Conservation (phyloP, 495 filamentous ascomycete species). For the Talaromyces thailandensis region DNA sequence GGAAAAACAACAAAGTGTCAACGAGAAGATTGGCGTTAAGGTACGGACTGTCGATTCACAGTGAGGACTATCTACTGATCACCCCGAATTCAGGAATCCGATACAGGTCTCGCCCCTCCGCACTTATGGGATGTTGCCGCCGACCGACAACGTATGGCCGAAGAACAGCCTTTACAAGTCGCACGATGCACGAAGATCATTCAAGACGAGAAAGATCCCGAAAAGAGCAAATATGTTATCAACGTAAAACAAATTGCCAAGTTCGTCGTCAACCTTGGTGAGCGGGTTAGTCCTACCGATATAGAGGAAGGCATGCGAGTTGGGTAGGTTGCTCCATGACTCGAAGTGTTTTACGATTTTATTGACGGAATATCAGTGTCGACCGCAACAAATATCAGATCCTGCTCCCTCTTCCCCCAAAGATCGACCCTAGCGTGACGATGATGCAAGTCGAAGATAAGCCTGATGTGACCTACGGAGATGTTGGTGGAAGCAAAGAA, state of each 20-base stretch:
- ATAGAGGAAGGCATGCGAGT: conserved; percentile 99
- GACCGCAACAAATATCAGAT: conserved; percentile 99
- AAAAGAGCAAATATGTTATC: conserved; percentile 99
- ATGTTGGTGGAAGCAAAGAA: conserved; percentile 98
- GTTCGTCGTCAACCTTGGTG: conserved; percentile 96
- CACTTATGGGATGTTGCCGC: conserved; percentile 98
- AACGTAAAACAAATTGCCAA: conserved; percentile 99
- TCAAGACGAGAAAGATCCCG: conserved; percentile 86
- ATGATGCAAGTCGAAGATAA: conserved; percentile 99
- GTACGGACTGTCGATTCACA: conserved; percentile 32
- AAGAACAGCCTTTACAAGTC: conserved; percentile 96
- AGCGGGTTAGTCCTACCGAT: conserved; percentile 94
- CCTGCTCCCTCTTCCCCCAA: conserved; percentile 89
- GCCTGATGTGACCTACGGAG: conserved; percentile 97
- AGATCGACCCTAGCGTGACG: conserved; percentile 97
- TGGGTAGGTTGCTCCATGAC: conserved; percentile 44
- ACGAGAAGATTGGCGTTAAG: conserved; percentile 91
- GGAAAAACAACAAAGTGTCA: conserved; percentile 89
- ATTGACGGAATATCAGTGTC: conserved; percentile 45
- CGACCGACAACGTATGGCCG: conserved; percentile 94
- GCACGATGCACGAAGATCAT: conserved; percentile 99
- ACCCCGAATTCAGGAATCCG: conserved; percentile 65
- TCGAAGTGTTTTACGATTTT: too few relatives aligned
- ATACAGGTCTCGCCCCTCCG: conserved; percentile 94
- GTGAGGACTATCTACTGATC: conserved; percentile 28